Evolutionary conservation across 2,329 filamentous ascomycete species (phyloP), one percentile per base, ranked within the genome.

Genomic region (Corniculantispora saksenae): DNA sequence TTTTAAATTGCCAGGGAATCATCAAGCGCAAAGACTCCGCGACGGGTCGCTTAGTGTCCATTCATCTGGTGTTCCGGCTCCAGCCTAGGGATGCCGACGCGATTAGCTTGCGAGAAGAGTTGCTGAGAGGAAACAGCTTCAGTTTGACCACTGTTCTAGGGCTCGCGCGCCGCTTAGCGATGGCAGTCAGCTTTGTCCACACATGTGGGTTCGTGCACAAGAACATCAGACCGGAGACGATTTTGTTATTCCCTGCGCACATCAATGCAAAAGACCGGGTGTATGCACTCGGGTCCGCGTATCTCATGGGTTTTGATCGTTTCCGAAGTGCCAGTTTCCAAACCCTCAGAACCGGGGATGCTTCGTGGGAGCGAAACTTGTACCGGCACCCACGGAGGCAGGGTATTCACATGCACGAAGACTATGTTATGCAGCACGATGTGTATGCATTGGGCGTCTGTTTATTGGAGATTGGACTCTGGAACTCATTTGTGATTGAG

Each of bases 341-440:
- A 3, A 54, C 51, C 6, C 15, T 19, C 3, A 27, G 51, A 10
- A n/a, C 6, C 10, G 51, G 51, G 2, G 51, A 54, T 15, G 29
- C 10, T 3, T 10, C 10, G 6, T 54, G 51, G 51, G 51, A 35
- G 51, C 51, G 15, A 10, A 54, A 54, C 15, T 15, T 54, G 15
- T 32, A 54, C 13, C 10, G 51, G 10, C 51, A 54, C 19, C 51
- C 51, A n/a, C 17, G 19, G 3, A 10, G 51, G 4, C 51, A 54
- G n/a, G 51, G 51, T 21, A 38, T 19, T 6, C 27, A 13, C 29
- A 17, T 19, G 10, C 10, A 77, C 32, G 75, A 79, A 1, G 64
- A 67, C 0, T 85, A 83, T 68, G 73, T 66, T 4, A 85, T 84
- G 79, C 79, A 82, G 48, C 83, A 86, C 63, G 82, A 84, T 66